A percentile compares a stretch with the other conserved stretches of the same genome.
Evolutionary conservation across 129 eudicot genomes (phyloP).

Genomic region (Heracleum sosnowskyi): DNA sequence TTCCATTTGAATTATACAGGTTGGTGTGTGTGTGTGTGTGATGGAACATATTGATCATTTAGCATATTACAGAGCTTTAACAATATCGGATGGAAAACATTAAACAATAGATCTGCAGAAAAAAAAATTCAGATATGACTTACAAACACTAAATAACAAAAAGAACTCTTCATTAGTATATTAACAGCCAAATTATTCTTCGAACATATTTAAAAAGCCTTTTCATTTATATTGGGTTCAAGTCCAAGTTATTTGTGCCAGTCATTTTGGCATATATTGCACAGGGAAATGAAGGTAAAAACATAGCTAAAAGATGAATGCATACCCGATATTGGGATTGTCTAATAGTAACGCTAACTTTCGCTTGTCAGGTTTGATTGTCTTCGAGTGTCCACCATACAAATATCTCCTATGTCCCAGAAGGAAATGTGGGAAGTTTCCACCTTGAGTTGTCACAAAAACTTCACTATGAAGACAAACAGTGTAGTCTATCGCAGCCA

Average conservation of each 20-base stretch:
- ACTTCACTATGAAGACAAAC: constrained; percentile 99
- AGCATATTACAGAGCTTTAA: not conserved
- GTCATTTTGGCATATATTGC: not conserved
- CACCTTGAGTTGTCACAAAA: constrained; percentile 98
- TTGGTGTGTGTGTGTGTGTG: not conserved
- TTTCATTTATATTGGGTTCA: not conserved
- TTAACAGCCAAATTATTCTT: not conserved
- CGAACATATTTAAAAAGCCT: not conserved
- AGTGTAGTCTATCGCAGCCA: constrained; percentile 99
- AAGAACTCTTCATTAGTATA: not conserved
- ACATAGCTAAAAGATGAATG: constrained; percentile 8
- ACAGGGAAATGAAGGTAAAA: not conserved
- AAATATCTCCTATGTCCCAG: constrained; percentile 91
- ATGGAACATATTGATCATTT: not conserved
- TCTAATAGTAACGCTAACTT: constrained; percentile 71
- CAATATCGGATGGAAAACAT: not conserved
- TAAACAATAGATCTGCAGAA: not conserved
- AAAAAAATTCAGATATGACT: too few relatives aligned
- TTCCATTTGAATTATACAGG: not conserved
- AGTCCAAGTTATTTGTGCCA: not conserved
- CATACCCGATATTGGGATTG: constrained; percentile 87
- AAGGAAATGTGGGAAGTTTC: constrained; percentile 92
- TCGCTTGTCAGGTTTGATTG: constrained; percentile 94
- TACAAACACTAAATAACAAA: not conserved
- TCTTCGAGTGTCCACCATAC: constrained; percentile 91